Percentiles rank a stretch among this genome's conserved stretches.
Evolutionary conservation across 805 yeast genomes (phyloP).

Genomic region (Wickerhamiella lipophila): DNA sequence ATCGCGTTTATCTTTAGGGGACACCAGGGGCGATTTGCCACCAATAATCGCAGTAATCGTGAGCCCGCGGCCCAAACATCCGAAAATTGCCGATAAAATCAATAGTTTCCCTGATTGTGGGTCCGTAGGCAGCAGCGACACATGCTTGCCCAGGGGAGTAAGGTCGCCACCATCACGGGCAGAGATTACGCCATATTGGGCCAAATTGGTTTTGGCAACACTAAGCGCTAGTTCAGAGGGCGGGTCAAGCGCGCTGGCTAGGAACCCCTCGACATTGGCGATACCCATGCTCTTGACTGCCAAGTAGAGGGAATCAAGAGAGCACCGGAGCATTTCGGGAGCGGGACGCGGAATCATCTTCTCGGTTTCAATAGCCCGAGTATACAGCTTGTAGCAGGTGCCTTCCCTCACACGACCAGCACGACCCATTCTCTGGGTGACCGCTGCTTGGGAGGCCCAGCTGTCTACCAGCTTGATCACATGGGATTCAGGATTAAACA

Average conservation of each 20-base stretch:
- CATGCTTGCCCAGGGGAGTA: constrained; percentile 66
- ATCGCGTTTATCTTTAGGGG: constrained; percentile 50
- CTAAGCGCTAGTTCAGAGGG: constrained; percentile 46
- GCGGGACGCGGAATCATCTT: constrained; percentile 60
- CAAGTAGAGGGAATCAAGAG: constrained; percentile 69
- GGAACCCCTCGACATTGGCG: constrained; percentile 52
- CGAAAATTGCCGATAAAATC: constrained; percentile 69
- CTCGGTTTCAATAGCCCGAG: constrained; percentile 43
- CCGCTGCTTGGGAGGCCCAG: constrained; percentile 87
- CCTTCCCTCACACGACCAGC: constrained; percentile 93
- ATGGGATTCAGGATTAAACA: constrained; percentile 54
- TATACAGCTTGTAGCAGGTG: constrained; percentile 65
- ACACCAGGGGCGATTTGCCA: constrained; percentile 60
- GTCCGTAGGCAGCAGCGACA: constrained; percentile 74
- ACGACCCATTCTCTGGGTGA: constrained; percentile 86
- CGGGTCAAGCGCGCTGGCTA: constrained; percentile 68
- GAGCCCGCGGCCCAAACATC: constrained; percentile 64
- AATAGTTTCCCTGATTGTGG: constrained; percentile 72
- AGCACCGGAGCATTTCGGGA: constrained; percentile 79
- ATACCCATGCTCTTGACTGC: constrained; percentile 85
- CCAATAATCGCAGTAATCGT: constrained; percentile 68
- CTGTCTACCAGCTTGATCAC: constrained; percentile 60
- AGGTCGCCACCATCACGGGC: constrained; percentile 35
- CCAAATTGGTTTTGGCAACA: constrained; percentile 40
- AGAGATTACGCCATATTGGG: constrained; percentile 61